phyloP scores from a whole-genome alignment of 2,329 filamentous ascomycete species.

The Cryphonectria radicalis region DNA sequence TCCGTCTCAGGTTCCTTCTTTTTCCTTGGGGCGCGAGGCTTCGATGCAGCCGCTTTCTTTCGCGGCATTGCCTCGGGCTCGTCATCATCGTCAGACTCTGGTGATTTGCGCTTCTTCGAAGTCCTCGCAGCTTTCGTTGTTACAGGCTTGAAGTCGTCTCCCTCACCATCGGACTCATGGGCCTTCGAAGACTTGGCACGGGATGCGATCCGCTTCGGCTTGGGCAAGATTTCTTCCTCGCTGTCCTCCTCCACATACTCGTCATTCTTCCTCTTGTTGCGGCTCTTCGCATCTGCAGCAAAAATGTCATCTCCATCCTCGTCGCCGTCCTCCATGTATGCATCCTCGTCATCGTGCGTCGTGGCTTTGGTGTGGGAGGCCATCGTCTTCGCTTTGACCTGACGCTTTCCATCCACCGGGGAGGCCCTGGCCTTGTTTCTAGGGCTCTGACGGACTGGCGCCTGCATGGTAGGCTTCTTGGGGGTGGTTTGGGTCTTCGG shows the following conservation, averaged over 20 bases:
- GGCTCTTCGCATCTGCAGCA: conserved; percentile 69
- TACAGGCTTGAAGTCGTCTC: conserved; percentile 39
- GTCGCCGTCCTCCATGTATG: conserved; percentile 68
- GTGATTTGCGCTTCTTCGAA: conserved; percentile 31
- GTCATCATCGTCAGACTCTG: conserved; percentile 28
- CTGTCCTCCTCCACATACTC: conserved; percentile 75
- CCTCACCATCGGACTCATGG: conserved; percentile 40
- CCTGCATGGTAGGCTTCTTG: conserved; percentile 44
- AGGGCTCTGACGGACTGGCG: conserved; percentile 58
- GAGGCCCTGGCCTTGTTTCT: conserved; percentile 48
- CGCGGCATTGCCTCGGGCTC: conserved; percentile 27
- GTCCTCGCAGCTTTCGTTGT: conserved; percentile 39
- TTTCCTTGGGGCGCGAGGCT: conserved; percentile 59
- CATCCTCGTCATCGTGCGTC: conserved; percentile 57
- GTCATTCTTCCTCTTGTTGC: conserved; percentile 71
- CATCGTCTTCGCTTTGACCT: conserved; percentile 42
- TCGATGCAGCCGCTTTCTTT: conserved; percentile 63
- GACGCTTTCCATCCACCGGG: conserved; percentile 32
- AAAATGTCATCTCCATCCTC: conserved; percentile 85
- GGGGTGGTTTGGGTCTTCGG: conserved; percentile 42
- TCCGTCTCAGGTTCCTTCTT: conserved; percentile 72
- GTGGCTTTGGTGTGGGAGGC: conserved; percentile 47
- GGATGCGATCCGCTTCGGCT: conserved; percentile 61
- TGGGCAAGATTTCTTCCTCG: conserved; percentile 69
- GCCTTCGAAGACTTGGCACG: conserved; percentile 44